A percentile compares a stretch with the other conserved stretches of the same genome.
Conservation (phyloP, 805 yeast species). For the Sugiyamaella chiloensis region DNA sequence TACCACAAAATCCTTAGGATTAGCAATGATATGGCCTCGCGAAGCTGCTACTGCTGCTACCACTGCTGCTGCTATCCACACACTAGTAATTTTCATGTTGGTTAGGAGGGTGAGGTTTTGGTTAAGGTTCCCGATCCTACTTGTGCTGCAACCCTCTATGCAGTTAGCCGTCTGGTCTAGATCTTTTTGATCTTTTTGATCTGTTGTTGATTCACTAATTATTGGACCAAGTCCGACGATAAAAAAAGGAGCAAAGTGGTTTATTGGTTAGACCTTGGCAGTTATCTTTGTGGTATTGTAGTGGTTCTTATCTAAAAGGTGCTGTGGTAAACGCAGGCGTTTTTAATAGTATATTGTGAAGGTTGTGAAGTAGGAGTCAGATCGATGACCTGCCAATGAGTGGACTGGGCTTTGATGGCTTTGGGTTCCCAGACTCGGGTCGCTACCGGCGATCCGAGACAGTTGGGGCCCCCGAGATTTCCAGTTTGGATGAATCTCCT, state of each 20-base stretch:
- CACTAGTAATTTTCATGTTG: neutral
- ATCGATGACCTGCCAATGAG: conserved; percentile 1
- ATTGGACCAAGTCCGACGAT: too few relatives aligned
- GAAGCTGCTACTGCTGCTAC: neutral
- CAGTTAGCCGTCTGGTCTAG: too few relatives aligned
- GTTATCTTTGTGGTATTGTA: too few relatives aligned
- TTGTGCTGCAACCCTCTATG: too few relatives aligned
- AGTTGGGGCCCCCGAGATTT: conserved; percentile 2
- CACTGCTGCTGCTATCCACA: neutral
- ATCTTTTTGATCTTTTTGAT: too few relatives aligned
- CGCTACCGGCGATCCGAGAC: conserved; percentile 3
- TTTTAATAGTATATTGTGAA: too few relatives aligned
- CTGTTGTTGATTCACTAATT: too few relatives aligned
- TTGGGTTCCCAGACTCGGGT: conserved; percentile 1
- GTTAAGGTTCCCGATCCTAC: too few relatives aligned
- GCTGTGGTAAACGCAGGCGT: too few relatives aligned
- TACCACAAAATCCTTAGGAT: neutral
- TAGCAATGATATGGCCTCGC: neutral
- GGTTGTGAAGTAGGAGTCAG: neutral
- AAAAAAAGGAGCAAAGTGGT: too few relatives aligned
- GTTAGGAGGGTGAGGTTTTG: neutral
- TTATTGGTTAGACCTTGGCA: too few relatives aligned
- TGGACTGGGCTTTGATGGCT: neutral
- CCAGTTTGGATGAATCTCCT: neutral
- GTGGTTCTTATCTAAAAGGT: too few relatives aligned